Base-by-base conservation (phyloP, 768 basidiomycete species). In the Mycena leptocephala region DNA sequence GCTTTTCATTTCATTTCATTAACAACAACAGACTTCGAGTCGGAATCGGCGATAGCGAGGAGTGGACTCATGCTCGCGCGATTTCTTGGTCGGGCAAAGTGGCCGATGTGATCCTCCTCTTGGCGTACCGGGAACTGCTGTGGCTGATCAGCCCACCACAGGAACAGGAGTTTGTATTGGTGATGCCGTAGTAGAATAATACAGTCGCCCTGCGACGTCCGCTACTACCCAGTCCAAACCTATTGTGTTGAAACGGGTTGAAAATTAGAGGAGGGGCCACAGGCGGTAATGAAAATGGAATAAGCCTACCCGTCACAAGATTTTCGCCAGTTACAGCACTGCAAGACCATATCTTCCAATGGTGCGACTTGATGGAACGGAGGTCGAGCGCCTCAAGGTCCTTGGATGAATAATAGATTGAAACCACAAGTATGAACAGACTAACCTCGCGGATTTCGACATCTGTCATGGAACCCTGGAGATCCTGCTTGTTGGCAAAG, bases 401-500 rank as follows among this genome's bases (percentile, higher is more conserved):
- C 51, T 5, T 3, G 28, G 26, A 65, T 53, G 39, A 51, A 70
- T 53, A 28, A 62, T 56, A 70, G 22, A 66, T 24, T 55, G 71
- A 77, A 80, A 72, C 68, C 65, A 68, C 66, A 51, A 48, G 55
- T 32, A 63, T 58, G 37, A 61, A 39, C 24, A 22, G 56, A 88
- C 94, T 84, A 84, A 96, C 97, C 82, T 95, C 90, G 75, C 93
- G 89, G 78, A 99, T 98, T 86, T 98, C 96, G 37, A 85, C 83
- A 76, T 93, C 91, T 37, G 91, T 90, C 93, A 99, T 92, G 0
- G 97, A 95, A 62, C 96, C 96, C 72, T 91, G 90, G 72, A 99
- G 91, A 86, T 99, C 98, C 83, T 98, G 97, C 85, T 99, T 99
- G 86, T 99, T 99, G 33, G 98, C 98, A 82, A 99, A 96, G 68